phyloP scores from a whole-genome alignment of 139 green algal species.

The Chlorella sp. region DNA sequence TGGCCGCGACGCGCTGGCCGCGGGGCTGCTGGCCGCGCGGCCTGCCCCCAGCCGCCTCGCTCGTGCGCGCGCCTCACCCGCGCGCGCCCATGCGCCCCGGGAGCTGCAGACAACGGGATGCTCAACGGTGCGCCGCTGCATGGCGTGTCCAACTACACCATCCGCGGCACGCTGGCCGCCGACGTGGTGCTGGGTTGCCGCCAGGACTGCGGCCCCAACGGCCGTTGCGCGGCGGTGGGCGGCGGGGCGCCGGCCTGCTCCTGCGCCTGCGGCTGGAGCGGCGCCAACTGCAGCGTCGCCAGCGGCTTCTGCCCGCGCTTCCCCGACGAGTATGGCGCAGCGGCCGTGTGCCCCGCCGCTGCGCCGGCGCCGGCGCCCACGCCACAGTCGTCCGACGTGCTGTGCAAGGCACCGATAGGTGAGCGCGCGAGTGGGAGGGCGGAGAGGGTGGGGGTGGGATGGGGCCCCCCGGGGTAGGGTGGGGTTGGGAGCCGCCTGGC shows the following conservation, averaged over 20 bases:
- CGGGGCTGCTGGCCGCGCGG: neutral
- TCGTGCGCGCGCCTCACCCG: neutral
- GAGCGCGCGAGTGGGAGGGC: neutral
- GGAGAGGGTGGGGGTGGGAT: neutral
- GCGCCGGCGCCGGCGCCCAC: neutral
- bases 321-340: neutral
- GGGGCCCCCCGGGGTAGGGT: neutral
- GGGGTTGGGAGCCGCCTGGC: neutral
- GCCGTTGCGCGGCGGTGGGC: slow-evolving; percentile 14
- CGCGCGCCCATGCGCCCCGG: neutral
- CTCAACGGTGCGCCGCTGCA: neutral
- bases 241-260: slow-evolving; percentile 12
- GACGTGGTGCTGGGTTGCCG: slow-evolving; percentile 30
- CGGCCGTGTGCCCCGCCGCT: neutral
- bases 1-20: no score
- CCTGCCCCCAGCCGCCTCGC: neutral
- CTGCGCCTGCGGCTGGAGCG: slow-evolving; percentile 43
- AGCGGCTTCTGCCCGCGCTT: slow-evolving; percentile 33
- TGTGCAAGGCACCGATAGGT: neutral
- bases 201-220: slow-evolving; percentile 32
- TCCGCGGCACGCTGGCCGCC: neutral
- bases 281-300: slow-evolving; percentile 12
- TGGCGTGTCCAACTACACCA: neutral
- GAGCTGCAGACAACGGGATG: no score
- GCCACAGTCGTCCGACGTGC: neutral